These are phyloP conservation scores for Lecanicillium sp. DNA, from an alignment of 2,329 filamentous ascomycete genomes.

Conservation along the genomic window DNA sequence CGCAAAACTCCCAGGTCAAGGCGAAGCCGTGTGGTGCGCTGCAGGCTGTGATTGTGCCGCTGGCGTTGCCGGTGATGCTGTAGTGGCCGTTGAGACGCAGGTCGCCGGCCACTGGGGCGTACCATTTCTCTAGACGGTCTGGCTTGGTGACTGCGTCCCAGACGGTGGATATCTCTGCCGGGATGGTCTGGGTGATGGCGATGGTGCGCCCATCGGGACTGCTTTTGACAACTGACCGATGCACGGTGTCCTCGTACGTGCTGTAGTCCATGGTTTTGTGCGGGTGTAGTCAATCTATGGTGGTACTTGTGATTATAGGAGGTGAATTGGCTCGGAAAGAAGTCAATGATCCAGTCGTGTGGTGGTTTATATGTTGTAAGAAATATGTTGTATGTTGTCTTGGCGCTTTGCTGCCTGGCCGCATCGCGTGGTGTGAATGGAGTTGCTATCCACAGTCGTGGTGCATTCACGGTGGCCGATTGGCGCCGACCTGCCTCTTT, in stretches of 20 bases:
- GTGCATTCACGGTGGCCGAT: too few relatives aligned
- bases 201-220: slow-evolving; percentile 2
- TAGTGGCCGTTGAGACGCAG: slow-evolving; percentile 6
- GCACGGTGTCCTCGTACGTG: slow-evolving; percentile 3
- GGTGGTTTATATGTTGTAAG: not conserved
- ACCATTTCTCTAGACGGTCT: slow-evolving; percentile 1
- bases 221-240: slow-evolving; percentile 5
- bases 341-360: too few relatives aligned
- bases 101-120: slow-evolving; percentile 6
- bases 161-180: not conserved
- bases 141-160: slow-evolving; percentile 4
- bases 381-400: too few relatives aligned
- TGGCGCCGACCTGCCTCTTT: too few relatives aligned
- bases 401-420: too few relatives aligned
- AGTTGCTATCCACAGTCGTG: too few relatives aligned
- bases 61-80: slow-evolving; percentile 3
- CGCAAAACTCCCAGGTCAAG: slow-evolving; percentile 3
- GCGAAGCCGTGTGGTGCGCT: not conserved
- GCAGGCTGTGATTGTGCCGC: slow-evolving; percentile 6
- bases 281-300: not conserved
- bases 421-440: too few relatives aligned
- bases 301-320: too few relatives aligned
- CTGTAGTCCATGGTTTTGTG: not conserved
- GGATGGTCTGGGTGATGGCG: not conserved
- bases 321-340: too few relatives aligned